Base-by-base conservation (phyloP, 2,329 filamentous ascomycete species). In the Botrytis medusae region DNA sequence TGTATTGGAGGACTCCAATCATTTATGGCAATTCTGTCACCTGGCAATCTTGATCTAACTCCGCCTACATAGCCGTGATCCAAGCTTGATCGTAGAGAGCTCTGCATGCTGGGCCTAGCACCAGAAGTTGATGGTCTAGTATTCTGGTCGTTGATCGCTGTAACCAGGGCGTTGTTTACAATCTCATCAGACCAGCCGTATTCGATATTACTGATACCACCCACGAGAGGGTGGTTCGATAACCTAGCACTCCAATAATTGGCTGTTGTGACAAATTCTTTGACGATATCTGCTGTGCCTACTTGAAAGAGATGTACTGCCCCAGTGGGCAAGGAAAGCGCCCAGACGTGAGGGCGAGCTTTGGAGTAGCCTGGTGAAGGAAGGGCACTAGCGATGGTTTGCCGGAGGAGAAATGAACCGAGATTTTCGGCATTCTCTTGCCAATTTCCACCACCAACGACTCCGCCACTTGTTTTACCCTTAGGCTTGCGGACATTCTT, bases 221-320 rank as follows among this genome's bases (percentile, higher is more conserved):
- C 96, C 48, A 95, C 89, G 46, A 99, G 85, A 3, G 96, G 96
- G 80, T 98, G 94, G 75, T 97, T 98, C 79, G 94, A 97, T 46
- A 98, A 86, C 69, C 96, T 89, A 3, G 96, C 95, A 80, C 94
- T 96, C 96, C 96, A 99, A 83, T 98, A 99, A 83, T 99, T 99
- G 79, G 93, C 94, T 1, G 95, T 97, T 29, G 90, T 91, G 70
- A 98, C 95, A 79, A 98, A 99, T 81, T 99, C 96, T 78, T 92
- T 92, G 78, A 95, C 93, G 79, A 98, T 97, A 78, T 99, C 96
- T 0, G 93, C 90, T 0, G 96, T 99, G 72, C 96, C 96, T 67
- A 96, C 96, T 80, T 98, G 95, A 87, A 99, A 99, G n/a, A 99
- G 87, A 81, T 99, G 96, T 0, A 99, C 95, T 0, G 95, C 95